Conservation (phyloP, 257 asterid species). For the Jasminum sambac region DNA sequence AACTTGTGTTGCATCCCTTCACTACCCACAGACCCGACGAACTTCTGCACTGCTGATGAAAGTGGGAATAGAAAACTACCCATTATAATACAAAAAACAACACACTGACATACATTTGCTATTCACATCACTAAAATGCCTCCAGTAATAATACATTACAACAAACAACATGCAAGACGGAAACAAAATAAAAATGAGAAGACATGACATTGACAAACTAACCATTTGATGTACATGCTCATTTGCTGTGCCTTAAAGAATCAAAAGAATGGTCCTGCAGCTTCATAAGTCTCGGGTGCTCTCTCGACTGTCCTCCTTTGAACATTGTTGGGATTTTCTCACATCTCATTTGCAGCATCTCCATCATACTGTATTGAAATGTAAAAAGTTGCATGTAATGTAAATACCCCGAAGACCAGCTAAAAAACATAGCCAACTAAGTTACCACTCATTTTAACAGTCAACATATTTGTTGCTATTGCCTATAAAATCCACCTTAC, state of each 20-base stretch:
- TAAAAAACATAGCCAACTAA: neutral
- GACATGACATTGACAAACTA: neutral
- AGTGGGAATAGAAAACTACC: no score
- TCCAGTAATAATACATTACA: neutral
- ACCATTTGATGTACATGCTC: neutral
- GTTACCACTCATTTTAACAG: no score
- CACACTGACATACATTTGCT: no score
- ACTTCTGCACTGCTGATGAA: no score
- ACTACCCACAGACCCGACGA: no score
- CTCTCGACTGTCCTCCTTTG: neutral
- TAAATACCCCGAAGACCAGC: neutral
- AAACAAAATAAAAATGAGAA: neutral
- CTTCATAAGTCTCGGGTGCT: neutral
- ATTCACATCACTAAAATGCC: constrained; percentile 1
- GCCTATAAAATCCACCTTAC: neutral
- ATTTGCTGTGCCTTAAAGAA: neutral
- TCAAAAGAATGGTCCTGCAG: neutral
- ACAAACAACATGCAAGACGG: neutral
- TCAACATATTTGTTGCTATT: no score
- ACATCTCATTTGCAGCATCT: neutral
- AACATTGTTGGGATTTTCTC: neutral
- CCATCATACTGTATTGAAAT: neutral
- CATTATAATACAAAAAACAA: no score
- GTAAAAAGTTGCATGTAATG: neutral
- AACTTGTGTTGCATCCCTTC: no score